Evolutionary conservation across 176 grass and related monocot species (phyloP), one percentile per base, ranked within the genome.

Genomic region (Triticum turgidum): DNA sequence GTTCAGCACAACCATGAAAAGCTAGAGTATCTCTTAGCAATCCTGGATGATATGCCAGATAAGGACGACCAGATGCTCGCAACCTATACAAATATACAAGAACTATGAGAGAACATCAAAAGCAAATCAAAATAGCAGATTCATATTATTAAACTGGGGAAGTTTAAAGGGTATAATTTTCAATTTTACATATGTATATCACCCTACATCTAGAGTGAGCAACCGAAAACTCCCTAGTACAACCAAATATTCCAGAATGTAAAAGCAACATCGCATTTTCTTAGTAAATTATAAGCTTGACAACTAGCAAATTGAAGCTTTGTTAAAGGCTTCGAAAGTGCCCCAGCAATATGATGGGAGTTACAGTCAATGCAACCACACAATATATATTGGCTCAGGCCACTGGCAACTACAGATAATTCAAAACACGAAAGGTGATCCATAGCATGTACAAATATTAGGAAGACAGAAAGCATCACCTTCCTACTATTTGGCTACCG

Each of bases 1-100:
- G 92, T 91, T 99, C 97, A 76, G 97, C 97, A 70, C 94, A 99
- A 69, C 97, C 97, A 96, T 99, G 97, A 94, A 94, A 96, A 82
- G 97, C 97, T 89, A 99, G 77, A 86, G 92, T 91, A 83, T 98
- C 93, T 83, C 94, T 96, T 47, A 99, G 70, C 54, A 99, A 83
- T 59, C 97, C 97, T 41, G 94, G 94, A 45, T 96, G 89, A 91
- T 99, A 96, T 51, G 89, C 90, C 42, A 99, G 83, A 91, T 96
- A 96, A 37, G 92, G 94, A 86, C 25, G 89, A 13, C 92, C 94
- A 74, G 88, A 96, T 80, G 89, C 87, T 61, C 83, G 88, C 83
- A 99, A 89, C 79, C 97, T 99, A 89, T 80, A 94, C 9, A 77
- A 25, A 85, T 70, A 86, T 56, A 65, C 41, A 41, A 1, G 62